Percentiles rank a stretch among this genome's conserved stretches.
Conservation (phyloP, 495 filamentous ascomycete genomes). For the Penicillium crystallinum region DNA sequence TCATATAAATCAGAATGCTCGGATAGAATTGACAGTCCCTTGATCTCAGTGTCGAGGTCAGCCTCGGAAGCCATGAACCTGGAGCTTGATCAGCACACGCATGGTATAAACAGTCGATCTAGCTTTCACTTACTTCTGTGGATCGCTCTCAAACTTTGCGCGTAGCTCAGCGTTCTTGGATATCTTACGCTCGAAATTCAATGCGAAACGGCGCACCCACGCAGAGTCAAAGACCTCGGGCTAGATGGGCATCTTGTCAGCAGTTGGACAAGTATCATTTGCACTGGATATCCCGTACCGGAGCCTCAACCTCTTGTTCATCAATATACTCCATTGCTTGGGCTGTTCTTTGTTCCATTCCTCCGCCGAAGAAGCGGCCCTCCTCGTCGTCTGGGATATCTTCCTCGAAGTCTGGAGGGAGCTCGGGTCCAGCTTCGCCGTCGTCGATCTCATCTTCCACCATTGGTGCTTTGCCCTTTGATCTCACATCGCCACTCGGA, state of each 20-base stretch:
- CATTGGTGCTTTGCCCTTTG: constrained; percentile 54
- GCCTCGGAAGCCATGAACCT: constrained; percentile 82
- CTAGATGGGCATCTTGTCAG: constrained; percentile 25
- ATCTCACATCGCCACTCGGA: constrained; percentile 55
- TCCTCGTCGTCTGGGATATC: constrained; percentile 75
- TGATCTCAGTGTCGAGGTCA: constrained; percentile 86
- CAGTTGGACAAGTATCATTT: neutral
- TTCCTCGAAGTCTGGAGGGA: constrained; percentile 60
- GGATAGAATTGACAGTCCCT: constrained; percentile 77
- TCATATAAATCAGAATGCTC: constrained; percentile 82
- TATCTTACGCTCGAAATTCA: constrained; percentile 89
- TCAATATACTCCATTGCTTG: constrained; percentile 91
- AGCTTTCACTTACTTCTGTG: constrained; percentile 63
- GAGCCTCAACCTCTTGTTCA: constrained; percentile 51
- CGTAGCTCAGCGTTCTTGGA: constrained; percentile 88
- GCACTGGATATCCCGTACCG: constrained; percentile 18
- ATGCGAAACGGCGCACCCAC: constrained; percentile 76
- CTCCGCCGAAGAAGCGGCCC: constrained; percentile 91
- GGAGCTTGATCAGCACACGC: constrained; percentile 8
- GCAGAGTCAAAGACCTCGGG: constrained; percentile 74
- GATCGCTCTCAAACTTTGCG: constrained; percentile 79
- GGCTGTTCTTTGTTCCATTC: constrained; percentile 72
- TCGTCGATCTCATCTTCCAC: constrained; percentile 59
- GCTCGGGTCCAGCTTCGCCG: constrained; percentile 60
- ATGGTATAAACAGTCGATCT: neutral